Base-by-base conservation (phyloP, 2,329 filamentous ascomycete species). In the Didymella exigua region DNA sequence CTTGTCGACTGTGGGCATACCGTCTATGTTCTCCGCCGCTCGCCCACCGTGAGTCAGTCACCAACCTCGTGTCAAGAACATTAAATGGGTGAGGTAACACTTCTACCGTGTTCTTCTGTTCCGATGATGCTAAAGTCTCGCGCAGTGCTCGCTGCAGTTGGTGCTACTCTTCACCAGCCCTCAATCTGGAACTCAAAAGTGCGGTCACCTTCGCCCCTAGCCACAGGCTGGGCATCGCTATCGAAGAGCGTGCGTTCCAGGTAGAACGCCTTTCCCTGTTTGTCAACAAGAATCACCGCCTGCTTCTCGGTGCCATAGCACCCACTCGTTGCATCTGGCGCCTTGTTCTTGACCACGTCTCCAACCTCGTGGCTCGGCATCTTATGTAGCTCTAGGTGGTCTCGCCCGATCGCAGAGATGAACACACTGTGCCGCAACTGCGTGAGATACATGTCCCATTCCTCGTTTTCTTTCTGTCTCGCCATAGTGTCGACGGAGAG, bases 241-340 rank as follows among this genome's bases (percentile, higher is more conserved):
- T 86, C 83, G 64, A 80, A 86, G 18, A 88, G 68, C 16, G 85
- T 87, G 51, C 85, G 76, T 70, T 89, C 86, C 29, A 87, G 77
- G 63, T 84, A 88, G n/a, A 79, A 82, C 30, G 86, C 79, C 48
- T 79, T 78, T 2, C 84, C 84, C n/a, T 80, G 65, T 26, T 74
- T 73, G 62, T 81, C 76, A 18, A 86, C 84, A 13, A 89, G 70
- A 2, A 88, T 75, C 7, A 88, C 74, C 1, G 83, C 86, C 67
- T 88, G 85, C 70, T 85, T 86, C 67, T 86, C 84, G 2, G 86
- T 89, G 0, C 86, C 86, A 66, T 89, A 89, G 7, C 81, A 72
- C 0, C 82, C 83, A 51, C 75, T 77, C 59, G 67, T 81, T 74
- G 61, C 73, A 60, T 66, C 68, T 44, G 56, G 55, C 5, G 68